phyloP scores from a whole-genome alignment of 148 eudicot genomes.

The Rhododendron molle region DNA sequence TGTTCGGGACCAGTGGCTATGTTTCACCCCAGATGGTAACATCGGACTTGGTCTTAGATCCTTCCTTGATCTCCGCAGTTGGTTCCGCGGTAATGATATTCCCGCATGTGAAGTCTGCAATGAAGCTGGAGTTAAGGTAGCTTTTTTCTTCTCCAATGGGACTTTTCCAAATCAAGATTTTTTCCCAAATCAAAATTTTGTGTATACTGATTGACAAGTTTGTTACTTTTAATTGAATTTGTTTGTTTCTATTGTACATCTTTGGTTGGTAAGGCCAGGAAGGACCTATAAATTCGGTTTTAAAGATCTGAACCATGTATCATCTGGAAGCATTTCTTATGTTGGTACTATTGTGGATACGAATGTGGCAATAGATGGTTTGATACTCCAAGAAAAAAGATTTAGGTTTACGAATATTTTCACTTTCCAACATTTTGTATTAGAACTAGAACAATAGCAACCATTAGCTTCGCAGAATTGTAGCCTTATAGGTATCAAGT shows the following conservation, averaged over 20 bases:
- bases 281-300: not conserved
- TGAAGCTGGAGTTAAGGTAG: slow-evolving; percentile 90
- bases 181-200: not conserved
- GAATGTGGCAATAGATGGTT: not conserved
- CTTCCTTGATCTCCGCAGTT: slow-evolving; percentile 91
- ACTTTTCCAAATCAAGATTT: not conserved
- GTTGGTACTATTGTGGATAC: not conserved
- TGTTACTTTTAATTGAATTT: not conserved
- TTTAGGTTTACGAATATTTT: not conserved
- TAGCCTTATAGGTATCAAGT: not conserved
- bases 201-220: not conserved
- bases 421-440: not conserved
- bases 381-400: not conserved
- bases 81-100: slow-evolving; percentile 81
- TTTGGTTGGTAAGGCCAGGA: not conserved
- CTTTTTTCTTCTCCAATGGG: not conserved
- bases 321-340: not conserved
- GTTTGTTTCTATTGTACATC: not conserved
- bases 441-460: not conserved
- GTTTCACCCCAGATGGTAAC: slow-evolving; percentile 46
- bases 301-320: not conserved
- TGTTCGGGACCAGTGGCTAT: slow-evolving; percentile 77
- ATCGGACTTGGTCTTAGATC: slow-evolving; percentile 91
- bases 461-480: not conserved
- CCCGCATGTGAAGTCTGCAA: slow-evolving; percentile 88